phyloP scores from a whole-genome alignment of 1,284 basidiomycete genomes.

The Puccinia horiana region DNA sequence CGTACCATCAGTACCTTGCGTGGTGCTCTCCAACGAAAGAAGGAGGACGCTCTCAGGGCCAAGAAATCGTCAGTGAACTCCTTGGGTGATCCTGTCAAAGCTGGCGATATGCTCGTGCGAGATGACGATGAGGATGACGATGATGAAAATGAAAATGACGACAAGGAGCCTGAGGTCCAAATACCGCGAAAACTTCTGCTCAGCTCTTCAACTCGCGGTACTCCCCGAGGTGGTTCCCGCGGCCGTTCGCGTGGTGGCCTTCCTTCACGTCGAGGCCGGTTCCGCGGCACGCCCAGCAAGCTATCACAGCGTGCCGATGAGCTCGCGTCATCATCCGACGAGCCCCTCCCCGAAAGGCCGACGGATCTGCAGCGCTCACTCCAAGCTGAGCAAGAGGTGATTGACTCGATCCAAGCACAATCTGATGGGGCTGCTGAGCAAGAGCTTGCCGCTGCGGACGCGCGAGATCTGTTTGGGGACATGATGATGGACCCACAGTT shows the following conservation, averaged over 20 bases:
- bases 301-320: slow-evolving; percentile 44
- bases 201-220: slow-evolving; percentile 44
- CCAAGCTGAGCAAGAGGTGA: neutral
- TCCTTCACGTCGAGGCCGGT: slow-evolving; percentile 44
- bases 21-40: slow-evolving; percentile 74
- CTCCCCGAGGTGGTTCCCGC: slow-evolving; percentile 45
- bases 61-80: slow-evolving; percentile 36
- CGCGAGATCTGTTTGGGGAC: slow-evolving; percentile 25
- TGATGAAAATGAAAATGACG: slow-evolving; percentile 46
- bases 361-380: neutral
- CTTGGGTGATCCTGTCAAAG: slow-evolving; percentile 50
- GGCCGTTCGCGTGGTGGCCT: slow-evolving; percentile 38
- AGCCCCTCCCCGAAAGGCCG: neutral
- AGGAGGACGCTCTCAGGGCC: slow-evolving; percentile 63
- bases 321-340: slow-evolving; percentile 40
- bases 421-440: neutral
- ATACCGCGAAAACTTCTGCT: slow-evolving; percentile 30
- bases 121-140: slow-evolving; percentile 49
- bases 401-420: slow-evolving; percentile 3
- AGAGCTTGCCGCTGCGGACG: slow-evolving; percentile 10
- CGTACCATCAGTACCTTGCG: slow-evolving; percentile 70
- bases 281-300: slow-evolving; percentile 49
- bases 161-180: slow-evolving; percentile 45
- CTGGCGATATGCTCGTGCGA: slow-evolving; percentile 50
- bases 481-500: slow-evolving; percentile 33